Conservation (phyloP, 2,329 filamentous ascomycete species). For the Anisogramma anomala region DNA sequence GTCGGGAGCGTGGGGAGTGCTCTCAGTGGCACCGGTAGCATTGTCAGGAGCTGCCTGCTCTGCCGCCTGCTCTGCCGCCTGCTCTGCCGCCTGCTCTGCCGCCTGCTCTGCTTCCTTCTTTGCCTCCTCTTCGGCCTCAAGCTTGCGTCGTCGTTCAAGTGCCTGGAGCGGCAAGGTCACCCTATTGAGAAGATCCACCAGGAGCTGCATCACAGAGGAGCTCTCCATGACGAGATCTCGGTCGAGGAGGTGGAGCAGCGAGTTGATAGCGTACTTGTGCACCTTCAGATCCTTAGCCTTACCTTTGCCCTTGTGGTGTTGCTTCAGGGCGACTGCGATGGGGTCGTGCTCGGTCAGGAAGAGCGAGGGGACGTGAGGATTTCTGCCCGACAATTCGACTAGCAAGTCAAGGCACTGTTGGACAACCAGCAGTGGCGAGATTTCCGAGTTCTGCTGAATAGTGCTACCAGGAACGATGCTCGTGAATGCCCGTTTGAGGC, state of each 20-base stretch:
- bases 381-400: constrained; percentile 72
- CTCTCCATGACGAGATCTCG: constrained; percentile 95
- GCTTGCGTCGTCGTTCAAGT: constrained; percentile 71
- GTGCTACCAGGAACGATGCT: constrained; percentile 35
- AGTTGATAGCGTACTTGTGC: constrained; percentile 84
- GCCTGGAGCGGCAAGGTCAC: constrained; percentile 79
- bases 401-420: constrained; percentile 87
- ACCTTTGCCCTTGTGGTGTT: constrained; percentile 66
- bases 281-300: constrained; percentile 78
- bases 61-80: constrained; percentile 15
- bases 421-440: constrained; percentile 87
- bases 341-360: constrained; percentile 90
- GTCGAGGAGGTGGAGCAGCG: constrained; percentile 75
- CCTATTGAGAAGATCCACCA: constrained; percentile 75
- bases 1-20: constrained; percentile 8
- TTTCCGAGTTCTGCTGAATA: constrained; percentile 60
- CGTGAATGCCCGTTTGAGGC: constrained; percentile 63
- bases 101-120: constrained; percentile 27
- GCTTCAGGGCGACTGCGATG: constrained; percentile 63
- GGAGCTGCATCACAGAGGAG: constrained; percentile 88
- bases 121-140: constrained; percentile 50
- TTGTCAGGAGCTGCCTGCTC: constrained; percentile 18
- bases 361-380: constrained; percentile 76
- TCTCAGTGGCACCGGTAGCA: constrained; percentile 11
- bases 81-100: constrained; percentile 24